These are phyloP conservation scores for Claviceps sp. DNA, from an alignment of 2,329 filamentous ascomycete genomes.

Conservation along the genomic window DNA sequence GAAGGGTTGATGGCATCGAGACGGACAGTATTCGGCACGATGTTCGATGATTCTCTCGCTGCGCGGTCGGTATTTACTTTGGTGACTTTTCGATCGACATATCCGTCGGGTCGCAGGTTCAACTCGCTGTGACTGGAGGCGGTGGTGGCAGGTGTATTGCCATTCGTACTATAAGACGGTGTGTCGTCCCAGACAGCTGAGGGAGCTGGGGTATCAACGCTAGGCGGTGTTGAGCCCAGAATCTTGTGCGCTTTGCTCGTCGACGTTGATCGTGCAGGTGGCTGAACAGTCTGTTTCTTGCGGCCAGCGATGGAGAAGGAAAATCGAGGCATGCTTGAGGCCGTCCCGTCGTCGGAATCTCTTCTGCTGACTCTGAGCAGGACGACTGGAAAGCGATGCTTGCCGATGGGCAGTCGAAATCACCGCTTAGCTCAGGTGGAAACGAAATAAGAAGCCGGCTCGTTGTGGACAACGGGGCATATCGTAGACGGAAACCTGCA, in stretches of 20 bases:
- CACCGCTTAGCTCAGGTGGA: not conserved
- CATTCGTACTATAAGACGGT: constrained; percentile 31
- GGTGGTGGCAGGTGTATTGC: constrained; percentile 30
- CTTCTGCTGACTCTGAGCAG: not conserved
- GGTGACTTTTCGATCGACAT: constrained; percentile 12
- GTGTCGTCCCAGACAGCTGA: constrained; percentile 27
- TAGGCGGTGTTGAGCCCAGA: constrained; percentile 32
- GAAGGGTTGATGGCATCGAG: constrained; percentile 6
- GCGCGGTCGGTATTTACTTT: constrained; percentile 10
- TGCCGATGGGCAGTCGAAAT: not conserved
- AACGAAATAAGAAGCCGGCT: not conserved
- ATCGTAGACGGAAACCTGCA: not conserved
- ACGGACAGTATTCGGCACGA: constrained; percentile 18
- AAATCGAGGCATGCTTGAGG: constrained; percentile 29
- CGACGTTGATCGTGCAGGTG: constrained; percentile 19
- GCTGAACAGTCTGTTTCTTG: constrained; percentile 24
- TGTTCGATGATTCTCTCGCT: constrained; percentile 35
- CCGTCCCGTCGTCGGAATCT: not conserved
- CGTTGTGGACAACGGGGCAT: not conserved
- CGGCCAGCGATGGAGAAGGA: constrained; percentile 35
- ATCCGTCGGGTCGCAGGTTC: constrained; percentile 4
- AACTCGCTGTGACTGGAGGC: constrained; percentile 16
- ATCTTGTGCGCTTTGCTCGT: constrained; percentile 40
- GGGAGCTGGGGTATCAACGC: constrained; percentile 24
- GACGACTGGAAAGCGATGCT: not conserved